Evolutionary conservation across 352 stramenopile genomes (phyloP), one percentile per base, ranked within the genome.

Genomic region (Globisporangium irregulare): DNA sequence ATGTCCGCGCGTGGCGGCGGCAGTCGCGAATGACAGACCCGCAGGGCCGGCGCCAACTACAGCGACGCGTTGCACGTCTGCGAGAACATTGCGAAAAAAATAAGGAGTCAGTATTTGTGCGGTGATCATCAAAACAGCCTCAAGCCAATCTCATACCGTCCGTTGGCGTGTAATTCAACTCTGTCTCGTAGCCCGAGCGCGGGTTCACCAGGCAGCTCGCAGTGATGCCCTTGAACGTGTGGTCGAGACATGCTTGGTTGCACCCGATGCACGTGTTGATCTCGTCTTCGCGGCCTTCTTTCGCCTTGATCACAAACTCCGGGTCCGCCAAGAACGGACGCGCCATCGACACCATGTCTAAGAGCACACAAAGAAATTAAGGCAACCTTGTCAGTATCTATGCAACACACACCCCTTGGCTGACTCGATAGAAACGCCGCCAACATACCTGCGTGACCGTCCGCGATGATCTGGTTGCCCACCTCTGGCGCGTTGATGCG

Each of bases 241-340:
- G 97, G 84, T 99, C 97, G 24, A 99, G 81, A 79, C 97, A 99
- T 15, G 97, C 97, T 67, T 97, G 90, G 70, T 97, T 97, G 73
- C 91, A 97, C n/a, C 83, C 97, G 72, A 99, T 99, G 78, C 97
- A 99, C 24, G 97, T 99, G 76, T 99, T 99, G 72, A 99, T 99
- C 65, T 98, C 93, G 46, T 98, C 84, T 25, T 90, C 86, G 67
- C 86, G 73, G 25, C 86, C 85, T 66, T 98, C 81, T 70, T 88
- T 79, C 20, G 94, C 91, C 80, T 99, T 99, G 6, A 81, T 73
- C 1, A 99, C 81, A 69, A 99, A 95, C 46, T 98, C 82, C 0
- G 96, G 92, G 78, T 99, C 97, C 3, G 97, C 97, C 27, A 99
- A 77, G 64, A 99, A 98, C 43, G 95, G 96, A 61, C 97, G 78